phyloP scores from a whole-genome alignment of 169 alveolate species.

The Plasmodium vinckei region DNA sequence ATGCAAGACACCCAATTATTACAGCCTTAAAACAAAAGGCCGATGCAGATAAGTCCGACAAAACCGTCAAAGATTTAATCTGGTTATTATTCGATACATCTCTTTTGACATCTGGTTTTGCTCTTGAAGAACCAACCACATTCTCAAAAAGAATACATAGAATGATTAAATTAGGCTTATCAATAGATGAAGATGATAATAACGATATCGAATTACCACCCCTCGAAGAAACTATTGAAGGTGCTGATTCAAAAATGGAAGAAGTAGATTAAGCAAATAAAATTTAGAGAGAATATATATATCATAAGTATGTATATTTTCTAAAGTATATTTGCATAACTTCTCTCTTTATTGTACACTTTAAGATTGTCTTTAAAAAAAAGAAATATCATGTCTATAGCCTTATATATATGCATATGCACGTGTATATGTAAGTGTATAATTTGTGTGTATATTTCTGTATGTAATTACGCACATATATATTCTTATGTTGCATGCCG shows the following conservation, averaged over 20 bases:
- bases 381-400: too few species aligned
- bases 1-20: conserved; percentile 98
- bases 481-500: too few species aligned
- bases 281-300: too few species aligned
- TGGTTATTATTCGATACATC: conserved; percentile 99
- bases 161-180: conserved; percentile 99
- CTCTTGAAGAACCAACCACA: conserved; percentile 99
- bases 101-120: conserved; percentile 98
- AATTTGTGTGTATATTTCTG: too few species aligned
- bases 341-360: too few species aligned
- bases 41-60: conserved; percentile 96
- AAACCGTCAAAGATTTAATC: conserved; percentile 98
- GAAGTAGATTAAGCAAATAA: conserved; percentile 92
- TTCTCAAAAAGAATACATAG: conserved; percentile 99
- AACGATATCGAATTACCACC: conserved; percentile 93
- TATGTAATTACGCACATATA: too few species aligned
- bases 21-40: conserved; percentile 96
- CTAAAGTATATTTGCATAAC: too few species aligned
- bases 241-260: conserved; percentile 96
- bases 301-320: too few species aligned
- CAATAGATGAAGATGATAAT: conserved; percentile 96
- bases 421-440: too few species aligned
- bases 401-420: too few species aligned
- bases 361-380: too few species aligned
- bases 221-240: conserved; percentile 90